Evolutionary conservation across 2,329 filamentous ascomycete genomes (phyloP).

Genomic region (Botrytis cinerea): DNA sequence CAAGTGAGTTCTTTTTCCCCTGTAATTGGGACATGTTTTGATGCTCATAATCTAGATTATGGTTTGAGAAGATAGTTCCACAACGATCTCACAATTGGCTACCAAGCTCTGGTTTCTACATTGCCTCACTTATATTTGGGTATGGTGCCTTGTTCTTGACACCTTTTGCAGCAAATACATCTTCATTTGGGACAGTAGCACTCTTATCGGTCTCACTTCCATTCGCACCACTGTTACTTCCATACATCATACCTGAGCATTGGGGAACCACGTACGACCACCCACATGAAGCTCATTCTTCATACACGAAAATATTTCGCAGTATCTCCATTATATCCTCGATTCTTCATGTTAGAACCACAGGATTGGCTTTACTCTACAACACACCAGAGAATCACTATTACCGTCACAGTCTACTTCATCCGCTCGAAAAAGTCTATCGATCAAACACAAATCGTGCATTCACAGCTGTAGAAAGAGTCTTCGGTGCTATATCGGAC

Average conservation of each 20-base stretch:
- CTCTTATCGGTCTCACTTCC: constrained; percentile 45
- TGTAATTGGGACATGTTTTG: constrained; percentile 9
- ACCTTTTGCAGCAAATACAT: constrained; percentile 47
- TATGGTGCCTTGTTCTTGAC: constrained; percentile 44
- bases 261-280: constrained; percentile 51
- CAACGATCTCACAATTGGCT: constrained; percentile 50
- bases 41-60: constrained; percentile 34
- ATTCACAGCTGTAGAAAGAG: constrained; percentile 48
- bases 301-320: constrained; percentile 51
- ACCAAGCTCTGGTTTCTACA: constrained; percentile 45
- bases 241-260: constrained; percentile 50
- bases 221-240: constrained; percentile 50
- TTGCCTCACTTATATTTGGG: constrained; percentile 43
- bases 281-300: constrained; percentile 44
- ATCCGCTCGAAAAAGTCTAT: constrained; percentile 51
- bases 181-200: constrained; percentile 44
- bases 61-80: constrained; percentile 44
- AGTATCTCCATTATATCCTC: constrained; percentile 49
- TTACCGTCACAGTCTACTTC: constrained; percentile 51
- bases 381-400: constrained; percentile 52
- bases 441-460: constrained; percentile 49
- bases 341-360: constrained; percentile 50
- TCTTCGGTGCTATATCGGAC: constrained; percentile 53
- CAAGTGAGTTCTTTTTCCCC: constrained; percentile 12
- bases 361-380: constrained; percentile 47